Conservation (phyloP, 164 flowering plant species). For the Piper betle region DNA sequence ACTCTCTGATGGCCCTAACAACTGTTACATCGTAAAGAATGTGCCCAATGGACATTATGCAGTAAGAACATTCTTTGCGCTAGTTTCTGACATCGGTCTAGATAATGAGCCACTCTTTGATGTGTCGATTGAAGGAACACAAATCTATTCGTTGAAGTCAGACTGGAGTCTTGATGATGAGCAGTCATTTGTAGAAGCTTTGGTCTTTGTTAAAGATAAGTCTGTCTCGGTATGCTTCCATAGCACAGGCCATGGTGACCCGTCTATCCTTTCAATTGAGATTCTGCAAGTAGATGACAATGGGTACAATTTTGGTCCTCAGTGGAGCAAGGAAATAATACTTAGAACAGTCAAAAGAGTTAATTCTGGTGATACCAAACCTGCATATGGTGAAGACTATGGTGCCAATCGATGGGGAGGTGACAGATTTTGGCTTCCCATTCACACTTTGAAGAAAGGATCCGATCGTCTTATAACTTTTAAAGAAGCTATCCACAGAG, state of each 20-base stretch:
- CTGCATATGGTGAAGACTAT: constrained; percentile 69
- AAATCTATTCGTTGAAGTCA: constrained; percentile 47
- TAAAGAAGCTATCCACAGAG: constrained; percentile 31
- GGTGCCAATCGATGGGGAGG: constrained; percentile 83
- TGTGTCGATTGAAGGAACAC: constrained; percentile 82
- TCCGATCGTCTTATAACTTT: constrained; percentile 36
- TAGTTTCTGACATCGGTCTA: constrained; percentile 34
- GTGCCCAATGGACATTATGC: constrained; percentile 71
- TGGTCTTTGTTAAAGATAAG: constrained; percentile 51
- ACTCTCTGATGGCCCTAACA: constrained; percentile 70
- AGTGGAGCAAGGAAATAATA: constrained; percentile 49
- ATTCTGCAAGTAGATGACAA: constrained; percentile 74
- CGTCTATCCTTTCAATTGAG: constrained; percentile 75
- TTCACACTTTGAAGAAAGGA: constrained; percentile 36
- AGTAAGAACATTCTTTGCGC: constrained; percentile 73
- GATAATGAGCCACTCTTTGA: constrained; percentile 83
- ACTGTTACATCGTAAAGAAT: constrained; percentile 60
- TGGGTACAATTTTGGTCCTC: constrained; percentile 55
- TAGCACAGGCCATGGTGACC: constrained; percentile 97
- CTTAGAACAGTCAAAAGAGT: constrained; percentile 64
- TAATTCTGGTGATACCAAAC: constrained; percentile 42
- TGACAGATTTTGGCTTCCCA: constrained; percentile 70
- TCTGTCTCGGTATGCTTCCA: constrained; percentile 77
- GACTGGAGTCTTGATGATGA: constrained; percentile 76
- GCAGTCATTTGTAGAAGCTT: constrained; percentile 66